phyloP scores from a whole-genome alignment of 2,329 filamentous ascomycete genomes.

The Ophiostoma piceae region DNA sequence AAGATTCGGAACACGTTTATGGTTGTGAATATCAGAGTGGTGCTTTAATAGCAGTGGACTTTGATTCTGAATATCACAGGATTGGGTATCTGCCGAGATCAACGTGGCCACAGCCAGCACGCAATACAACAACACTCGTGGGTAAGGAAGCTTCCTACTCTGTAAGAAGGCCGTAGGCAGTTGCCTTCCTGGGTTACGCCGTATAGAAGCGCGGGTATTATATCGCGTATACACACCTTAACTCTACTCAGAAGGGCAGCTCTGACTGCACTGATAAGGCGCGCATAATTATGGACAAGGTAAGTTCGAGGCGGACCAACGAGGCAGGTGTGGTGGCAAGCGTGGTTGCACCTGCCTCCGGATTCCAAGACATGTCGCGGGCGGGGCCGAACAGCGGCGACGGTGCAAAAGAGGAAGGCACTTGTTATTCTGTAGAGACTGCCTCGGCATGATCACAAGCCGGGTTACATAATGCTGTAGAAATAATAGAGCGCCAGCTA shows the following conservation, averaged over 20 bases:
- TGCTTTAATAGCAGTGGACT: too few relatives aligned
- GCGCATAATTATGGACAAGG: not conserved
- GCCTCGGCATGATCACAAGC: not conserved
- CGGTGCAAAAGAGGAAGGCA: slow-evolving; percentile 9
- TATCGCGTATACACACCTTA: too few relatives aligned
- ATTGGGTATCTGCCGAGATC: not conserved
- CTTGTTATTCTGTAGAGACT: not conserved
- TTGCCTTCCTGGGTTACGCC: slow-evolving; percentile 1
- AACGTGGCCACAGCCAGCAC: not conserved
- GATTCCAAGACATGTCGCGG: slow-evolving; percentile 6
- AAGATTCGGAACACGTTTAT: not conserved
- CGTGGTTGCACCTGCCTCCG: slow-evolving; percentile 9
- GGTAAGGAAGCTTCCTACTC: too few relatives aligned
- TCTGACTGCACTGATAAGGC: not conserved
- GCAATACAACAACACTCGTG: not conserved
- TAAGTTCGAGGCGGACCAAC: not conserved
- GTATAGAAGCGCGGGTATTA: not conserved
- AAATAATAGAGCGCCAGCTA: too few relatives aligned
- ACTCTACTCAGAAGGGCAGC: too few relatives aligned
- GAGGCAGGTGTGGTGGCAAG: slow-evolving; percentile 1
- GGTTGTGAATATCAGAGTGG: too few relatives aligned
- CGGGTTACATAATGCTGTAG: not conserved
- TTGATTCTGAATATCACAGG: not conserved
- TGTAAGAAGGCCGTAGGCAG: not conserved
- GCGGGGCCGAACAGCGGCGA: not conserved